Base-by-base conservation (phyloP, 768 basidiomycete genomes). In the Russula virescens region DNA sequence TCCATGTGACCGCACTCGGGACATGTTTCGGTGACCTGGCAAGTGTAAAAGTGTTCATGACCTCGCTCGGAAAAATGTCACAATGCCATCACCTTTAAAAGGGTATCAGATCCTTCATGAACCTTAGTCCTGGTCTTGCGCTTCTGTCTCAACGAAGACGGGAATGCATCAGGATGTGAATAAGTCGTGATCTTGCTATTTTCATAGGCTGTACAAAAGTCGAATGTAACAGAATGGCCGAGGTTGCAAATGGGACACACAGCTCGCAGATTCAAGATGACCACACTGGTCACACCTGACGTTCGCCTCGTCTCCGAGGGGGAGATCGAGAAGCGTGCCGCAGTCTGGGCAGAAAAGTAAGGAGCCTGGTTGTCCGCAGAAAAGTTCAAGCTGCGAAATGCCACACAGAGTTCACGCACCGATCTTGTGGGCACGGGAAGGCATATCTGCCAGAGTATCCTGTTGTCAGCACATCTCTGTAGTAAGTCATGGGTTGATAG, bases 161-260 rank as follows among this genome's bases (percentile, higher is more conserved):
- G 96, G 73, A 98, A 98, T 3, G 97, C 96, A 59, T 94, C 91
- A 0, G 94, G 90, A 66, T 94, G 90, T 9, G 95, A 97, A 26
- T 84, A 86, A 0, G 97, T 98, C 56, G 86, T 85, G 53, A 95
- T 93, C 66, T 89, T 84, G 31, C 87, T 88, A 73, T 93, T 90
- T 68, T 98, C 94, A 72, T 96, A 98, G 3, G 93, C 94, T 97
- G 68, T 23, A 34, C 31, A 46, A 26, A 26, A 11, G 14, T 53
- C 26, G 45, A 8, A 53, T 40, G 4, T 6, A 57, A 47, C 11
- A 14, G 26, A 60, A 5, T 28, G 21, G 21, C 18, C 19, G 35
- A 21, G 34, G 54, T 10, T 60, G 50, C 28, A 49, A 48, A n/a
- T 25, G 18, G 53, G 46, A 85, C 91, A 73, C 68, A 98, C 96